These are phyloP conservation scores for Malassezia obtusa DNA, from an alignment of 1,284 basidiomycete species.

Conservation along the genomic window DNA sequence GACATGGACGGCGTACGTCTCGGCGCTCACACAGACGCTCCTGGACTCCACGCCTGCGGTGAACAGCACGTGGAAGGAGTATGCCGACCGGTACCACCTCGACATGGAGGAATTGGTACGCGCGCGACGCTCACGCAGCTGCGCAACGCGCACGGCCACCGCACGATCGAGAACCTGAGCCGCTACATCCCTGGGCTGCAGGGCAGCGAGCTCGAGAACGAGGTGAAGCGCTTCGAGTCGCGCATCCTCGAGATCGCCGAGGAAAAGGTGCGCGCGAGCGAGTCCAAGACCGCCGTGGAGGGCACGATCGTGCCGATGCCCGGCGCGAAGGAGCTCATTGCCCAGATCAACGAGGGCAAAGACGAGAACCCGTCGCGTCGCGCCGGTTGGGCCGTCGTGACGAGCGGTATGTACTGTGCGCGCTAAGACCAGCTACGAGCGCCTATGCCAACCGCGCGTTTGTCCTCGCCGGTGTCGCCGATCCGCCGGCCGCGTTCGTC, in stretches of 20 bases:
- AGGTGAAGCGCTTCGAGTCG: constrained; percentile 38
- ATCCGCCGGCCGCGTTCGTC: constrained; percentile 31
- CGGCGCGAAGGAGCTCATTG: constrained; percentile 31
- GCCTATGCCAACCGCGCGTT: constrained; percentile 42
- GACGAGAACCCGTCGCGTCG: constrained; percentile 15
- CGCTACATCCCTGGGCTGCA: constrained; percentile 37
- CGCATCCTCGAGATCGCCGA: constrained; percentile 39
- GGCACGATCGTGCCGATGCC: constrained; percentile 43
- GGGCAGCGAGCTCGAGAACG: constrained; percentile 25
- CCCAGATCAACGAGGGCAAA: constrained; percentile 7
- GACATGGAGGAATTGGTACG: constrained; percentile 38
- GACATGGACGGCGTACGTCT: constrained; percentile 41
- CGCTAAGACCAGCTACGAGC: constrained; percentile 39
- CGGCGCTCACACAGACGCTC: constrained; percentile 18
- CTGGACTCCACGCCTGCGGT: constrained; percentile 46
- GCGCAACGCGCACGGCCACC: constrained; percentile 39
- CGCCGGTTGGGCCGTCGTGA: constrained; percentile 46
- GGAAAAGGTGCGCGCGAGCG: constrained; percentile 9
- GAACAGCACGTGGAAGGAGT: constrained; percentile 41
- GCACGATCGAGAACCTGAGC: constrained; percentile 42
- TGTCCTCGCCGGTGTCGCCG: constrained; percentile 20
- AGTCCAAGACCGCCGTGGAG: constrained; percentile 8
- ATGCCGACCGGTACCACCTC: constrained; percentile 35
- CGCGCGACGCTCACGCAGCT: constrained; percentile 15
- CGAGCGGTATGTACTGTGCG: constrained; percentile 17